Percentiles rank a stretch among this genome's conserved stretches.
phyloP scores from a whole-genome alignment of 768 basidiomycete genomes.

The Leccinum rimulosum region DNA sequence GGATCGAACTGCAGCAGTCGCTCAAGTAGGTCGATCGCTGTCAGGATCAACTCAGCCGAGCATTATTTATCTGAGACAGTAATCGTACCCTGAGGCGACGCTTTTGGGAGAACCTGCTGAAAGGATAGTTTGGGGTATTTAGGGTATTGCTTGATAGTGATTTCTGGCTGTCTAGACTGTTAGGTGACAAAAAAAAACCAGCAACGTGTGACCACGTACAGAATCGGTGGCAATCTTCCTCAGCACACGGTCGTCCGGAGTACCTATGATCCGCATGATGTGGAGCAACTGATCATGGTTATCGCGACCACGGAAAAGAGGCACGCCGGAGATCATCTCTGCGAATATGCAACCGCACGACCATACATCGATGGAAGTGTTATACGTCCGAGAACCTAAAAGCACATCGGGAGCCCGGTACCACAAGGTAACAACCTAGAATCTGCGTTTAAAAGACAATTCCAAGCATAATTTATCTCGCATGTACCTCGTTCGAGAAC shows the following conservation, averaged over 20 bases:
- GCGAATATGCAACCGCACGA: constrained; percentile 99
- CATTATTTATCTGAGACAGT: neutral
- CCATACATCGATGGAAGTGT: constrained; percentile 98
- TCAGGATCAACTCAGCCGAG: constrained; percentile 6
- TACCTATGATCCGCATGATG: constrained; percentile 96
- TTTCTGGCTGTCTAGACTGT: constrained; percentile 63
- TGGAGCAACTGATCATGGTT: constrained; percentile 97
- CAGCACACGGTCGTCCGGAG: constrained; percentile 84
- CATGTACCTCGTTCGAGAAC: constrained; percentile 87
- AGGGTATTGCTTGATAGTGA: constrained; percentile 79
- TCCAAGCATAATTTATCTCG: neutral
- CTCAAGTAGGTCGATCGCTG: constrained; percentile 91
- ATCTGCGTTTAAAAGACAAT: constrained; percentile 3
- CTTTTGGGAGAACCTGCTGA: constrained; percentile 79
- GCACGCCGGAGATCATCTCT: constrained; percentile 98
- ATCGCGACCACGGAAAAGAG: constrained; percentile 94
- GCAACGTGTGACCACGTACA: constrained; percentile 42
- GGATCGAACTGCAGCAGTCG: constrained; percentile 96
- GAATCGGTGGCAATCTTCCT: constrained; percentile 89
- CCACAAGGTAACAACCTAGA: constrained; percentile 95
- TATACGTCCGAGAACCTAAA: constrained; percentile 94
- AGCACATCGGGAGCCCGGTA: constrained; percentile 98
- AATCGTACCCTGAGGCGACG: constrained; percentile 70
- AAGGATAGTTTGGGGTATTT: constrained; percentile 84
- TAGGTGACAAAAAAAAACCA: constrained; percentile 2